Conservation (phyloP, 2,329 filamentous ascomycete genomes). For the Penicillium sp. region DNA sequence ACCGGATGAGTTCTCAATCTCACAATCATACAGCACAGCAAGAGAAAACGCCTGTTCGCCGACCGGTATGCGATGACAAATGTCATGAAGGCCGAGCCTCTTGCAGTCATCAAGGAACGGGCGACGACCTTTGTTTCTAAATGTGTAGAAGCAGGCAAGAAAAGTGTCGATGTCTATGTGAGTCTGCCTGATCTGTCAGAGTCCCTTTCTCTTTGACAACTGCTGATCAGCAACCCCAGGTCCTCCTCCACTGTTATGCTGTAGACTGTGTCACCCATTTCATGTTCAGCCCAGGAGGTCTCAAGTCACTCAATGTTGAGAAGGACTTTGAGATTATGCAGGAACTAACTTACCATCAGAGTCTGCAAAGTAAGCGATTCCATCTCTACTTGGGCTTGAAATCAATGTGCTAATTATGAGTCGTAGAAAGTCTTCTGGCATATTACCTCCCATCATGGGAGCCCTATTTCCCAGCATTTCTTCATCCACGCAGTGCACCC, state of each 20-base stretch:
- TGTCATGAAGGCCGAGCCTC: conserved; percentile 59
- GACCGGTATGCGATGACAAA: conserved; percentile 72
- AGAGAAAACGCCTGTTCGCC: conserved; percentile 65
- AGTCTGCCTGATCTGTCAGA: conserved; percentile 23
- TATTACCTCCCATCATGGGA: conserved; percentile 61
- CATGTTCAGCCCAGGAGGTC: conserved; percentile 69
- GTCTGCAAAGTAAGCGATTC: conserved; percentile 61
- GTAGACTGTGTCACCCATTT: conserved; percentile 71
- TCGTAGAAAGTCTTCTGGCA: conserved; percentile 60
- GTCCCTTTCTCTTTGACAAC: neutral
- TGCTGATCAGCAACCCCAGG: conserved; percentile 19
- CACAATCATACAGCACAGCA: conserved; percentile 57
- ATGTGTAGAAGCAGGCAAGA: conserved; percentile 50
- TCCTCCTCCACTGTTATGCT: conserved; percentile 66
- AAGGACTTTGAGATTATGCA: conserved; percentile 69
- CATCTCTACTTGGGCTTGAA: neutral
- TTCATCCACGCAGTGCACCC: conserved; percentile 61
- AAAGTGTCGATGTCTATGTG: conserved; percentile 65
- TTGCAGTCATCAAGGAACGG: conserved; percentile 62
- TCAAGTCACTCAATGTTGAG: conserved; percentile 59
- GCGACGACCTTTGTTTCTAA: conserved; percentile 59
- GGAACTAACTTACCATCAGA: conserved; percentile 69
- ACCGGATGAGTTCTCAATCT: neutral
- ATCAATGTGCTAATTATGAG: neutral
- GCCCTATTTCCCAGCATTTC: conserved; percentile 51